Conservation (phyloP, 2,329 filamentous ascomycete genomes). For the Elsinoe arachidis region DNA sequence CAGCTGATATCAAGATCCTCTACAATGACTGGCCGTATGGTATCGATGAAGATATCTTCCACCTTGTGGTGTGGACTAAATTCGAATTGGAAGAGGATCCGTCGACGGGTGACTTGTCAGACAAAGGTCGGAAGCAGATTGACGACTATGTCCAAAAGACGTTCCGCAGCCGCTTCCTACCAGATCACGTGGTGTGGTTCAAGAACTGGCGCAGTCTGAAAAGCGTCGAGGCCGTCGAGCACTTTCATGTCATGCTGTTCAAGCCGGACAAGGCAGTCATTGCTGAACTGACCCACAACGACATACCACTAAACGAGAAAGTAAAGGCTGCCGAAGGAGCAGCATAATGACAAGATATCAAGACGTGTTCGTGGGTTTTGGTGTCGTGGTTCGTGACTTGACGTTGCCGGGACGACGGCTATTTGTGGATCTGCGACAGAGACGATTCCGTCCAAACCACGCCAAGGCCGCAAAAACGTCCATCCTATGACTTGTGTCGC, state of each 20-base stretch:
- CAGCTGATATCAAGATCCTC: slow-evolving; percentile 62
- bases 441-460: neutral
- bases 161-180: slow-evolving; percentile 50
- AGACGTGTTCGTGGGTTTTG: neutral
- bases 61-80: slow-evolving; percentile 90
- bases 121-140: slow-evolving; percentile 54
- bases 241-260: slow-evolving; percentile 90
- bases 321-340: slow-evolving; percentile 12
- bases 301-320: slow-evolving; percentile 51
- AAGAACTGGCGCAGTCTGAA: slow-evolving; percentile 85
- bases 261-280: slow-evolving; percentile 64
- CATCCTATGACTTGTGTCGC: neutral
- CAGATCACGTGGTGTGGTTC: slow-evolving; percentile 66
- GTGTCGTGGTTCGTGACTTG: neutral
- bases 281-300: slow-evolving; percentile 60
- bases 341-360: neutral
- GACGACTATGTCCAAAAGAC: slow-evolving; percentile 59
- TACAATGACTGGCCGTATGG: slow-evolving; percentile 95
- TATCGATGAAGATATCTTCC: slow-evolving; percentile 65
- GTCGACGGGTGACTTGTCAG: slow-evolving; percentile 57
- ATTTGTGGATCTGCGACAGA: neutral
- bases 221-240: slow-evolving; percentile 77
- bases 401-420: slow-evolving; percentile 7
- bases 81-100: slow-evolving; percentile 67
- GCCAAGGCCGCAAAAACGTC: neutral